Evolutionary conservation across 2,329 filamentous ascomycete species (phyloP).

Genomic region (Fusarium pininemorale): DNA sequence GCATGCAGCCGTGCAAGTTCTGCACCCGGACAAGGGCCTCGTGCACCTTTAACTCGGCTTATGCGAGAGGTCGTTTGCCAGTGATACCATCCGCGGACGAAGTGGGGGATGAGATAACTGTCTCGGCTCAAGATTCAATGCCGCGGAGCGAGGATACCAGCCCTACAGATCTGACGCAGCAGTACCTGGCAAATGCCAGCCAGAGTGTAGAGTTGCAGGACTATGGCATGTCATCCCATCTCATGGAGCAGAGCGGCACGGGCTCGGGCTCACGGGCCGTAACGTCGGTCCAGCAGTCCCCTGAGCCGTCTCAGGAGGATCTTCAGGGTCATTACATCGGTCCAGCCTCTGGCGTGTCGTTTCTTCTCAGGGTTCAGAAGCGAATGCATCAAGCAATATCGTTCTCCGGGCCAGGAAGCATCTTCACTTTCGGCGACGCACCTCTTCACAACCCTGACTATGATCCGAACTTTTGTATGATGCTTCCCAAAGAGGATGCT

Average conservation of each 20-base stretch:
- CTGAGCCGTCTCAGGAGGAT: conserved; percentile 45
- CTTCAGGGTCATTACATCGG: conserved; percentile 47
- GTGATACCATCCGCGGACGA: conserved; percentile 29
- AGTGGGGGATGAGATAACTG: neutral
- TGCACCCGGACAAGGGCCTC: conserved; percentile 28
- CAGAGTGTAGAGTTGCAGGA: neutral
- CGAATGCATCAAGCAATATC: conserved; percentile 41
- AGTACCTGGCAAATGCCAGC: neutral
- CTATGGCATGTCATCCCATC: conserved; percentile 15
- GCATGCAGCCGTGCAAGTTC: conserved; percentile 40
- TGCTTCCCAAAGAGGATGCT: conserved; percentile 51
- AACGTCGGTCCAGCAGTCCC: conserved; percentile 37
- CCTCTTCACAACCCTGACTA: conserved; percentile 52
- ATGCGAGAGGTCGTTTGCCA: conserved; percentile 38
- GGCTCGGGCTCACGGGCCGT: neutral
- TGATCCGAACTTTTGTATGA: conserved; percentile 49
- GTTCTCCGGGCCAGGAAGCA: conserved; percentile 45
- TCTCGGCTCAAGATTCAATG: conserved; percentile 5
- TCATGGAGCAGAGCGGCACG: neutral
- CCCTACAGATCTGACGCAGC: conserved; percentile 2
- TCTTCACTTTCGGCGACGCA: conserved; percentile 61
- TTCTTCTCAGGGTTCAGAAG: conserved; percentile 45
- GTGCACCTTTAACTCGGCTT: conserved; percentile 41
- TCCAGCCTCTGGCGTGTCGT: conserved; percentile 45
- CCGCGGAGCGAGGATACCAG: neutral